These are phyloP conservation scores for Magnusiomyces clavatus DNA, from an alignment of 1,139 yeast species.

Conservation along the genomic window DNA sequence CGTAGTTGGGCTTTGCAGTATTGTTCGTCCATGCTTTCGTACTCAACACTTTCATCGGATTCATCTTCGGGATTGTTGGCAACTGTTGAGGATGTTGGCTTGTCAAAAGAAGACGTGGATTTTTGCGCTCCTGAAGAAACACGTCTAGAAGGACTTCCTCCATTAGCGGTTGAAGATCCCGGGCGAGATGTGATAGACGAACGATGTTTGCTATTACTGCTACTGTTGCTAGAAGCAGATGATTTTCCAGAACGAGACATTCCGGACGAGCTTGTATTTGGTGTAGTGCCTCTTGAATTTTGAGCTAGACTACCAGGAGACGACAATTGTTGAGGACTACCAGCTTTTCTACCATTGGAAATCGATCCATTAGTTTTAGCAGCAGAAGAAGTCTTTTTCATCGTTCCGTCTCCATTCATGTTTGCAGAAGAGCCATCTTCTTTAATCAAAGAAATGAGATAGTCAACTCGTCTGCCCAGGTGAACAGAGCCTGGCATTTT, in stretches of 20 bases:
- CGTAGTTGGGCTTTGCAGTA: constrained; percentile 57
- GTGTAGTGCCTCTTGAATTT: too few relatives aligned
- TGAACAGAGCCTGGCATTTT: constrained; percentile 92
- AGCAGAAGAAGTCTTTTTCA: not conserved
- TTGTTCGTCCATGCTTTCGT: constrained; percentile 75
- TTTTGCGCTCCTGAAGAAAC: not conserved
- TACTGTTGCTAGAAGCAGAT: too few relatives aligned
- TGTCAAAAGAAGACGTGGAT: constrained; percentile 7
- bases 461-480: constrained; percentile 88
- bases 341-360: not conserved
- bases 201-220: too few relatives aligned
- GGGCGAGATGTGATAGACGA: too few relatives aligned
- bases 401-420: not conserved
- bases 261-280: too few relatives aligned
- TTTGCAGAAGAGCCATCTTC: constrained; percentile 32
- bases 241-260: too few relatives aligned
- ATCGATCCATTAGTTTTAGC: constrained; percentile 1
- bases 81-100: constrained; percentile 2
- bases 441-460: constrained; percentile 60
- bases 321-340: constrained; percentile 1
- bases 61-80: constrained; percentile 4
- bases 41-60: constrained; percentile 47
- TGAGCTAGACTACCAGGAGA: not conserved
- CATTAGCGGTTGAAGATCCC: not conserved
- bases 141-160: not conserved